phyloP scores from a whole-genome alignment of 768 basidiomycete species.

The Agaricus sinodeliciosus region DNA sequence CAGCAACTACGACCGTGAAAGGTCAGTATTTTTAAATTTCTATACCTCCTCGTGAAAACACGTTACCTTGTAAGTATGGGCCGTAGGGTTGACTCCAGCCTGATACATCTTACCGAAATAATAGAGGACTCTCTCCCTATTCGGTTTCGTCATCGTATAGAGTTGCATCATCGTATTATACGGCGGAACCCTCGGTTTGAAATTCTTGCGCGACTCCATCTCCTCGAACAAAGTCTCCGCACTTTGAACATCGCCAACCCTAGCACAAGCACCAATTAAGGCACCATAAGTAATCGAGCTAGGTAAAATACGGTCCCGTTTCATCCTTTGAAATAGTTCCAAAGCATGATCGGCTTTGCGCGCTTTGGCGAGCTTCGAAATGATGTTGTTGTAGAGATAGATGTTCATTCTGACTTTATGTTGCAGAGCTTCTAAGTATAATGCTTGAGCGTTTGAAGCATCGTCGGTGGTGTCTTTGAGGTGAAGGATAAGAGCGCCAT shows the following conservation, averaged over 20 bases:
- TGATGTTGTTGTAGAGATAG: conserved; percentile 95
- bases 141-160: conserved; percentile 86
- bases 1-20: conserved; percentile 48
- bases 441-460: conserved; percentile 74
- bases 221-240: conserved; percentile 83
- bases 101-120: conserved; percentile 64
- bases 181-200: conserved; percentile 86
- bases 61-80: conserved; percentile 88
- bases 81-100: conserved; percentile 65
- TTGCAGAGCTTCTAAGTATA: conserved; percentile 73
- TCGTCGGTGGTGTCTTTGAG: conserved; percentile 97
- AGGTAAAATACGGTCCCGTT: conserved; percentile 50
- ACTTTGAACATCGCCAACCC: conserved; percentile 80
- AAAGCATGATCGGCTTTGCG: conserved; percentile 89
- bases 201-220: conserved; percentile 69
- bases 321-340: conserved; percentile 86
- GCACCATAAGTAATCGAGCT: conserved; percentile 93
- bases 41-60: conserved; percentile 11
- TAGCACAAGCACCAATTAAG: conserved; percentile 87
- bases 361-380: conserved; percentile 91
- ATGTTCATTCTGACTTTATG: conserved; percentile 71
- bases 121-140: conserved; percentile 65
- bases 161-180: conserved; percentile 99
- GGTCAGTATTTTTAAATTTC: conserved; percentile 6
- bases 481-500: conserved; percentile 81